Conservation (phyloP, 176 grass and related monocot genomes). For the Melocanna baccifera region DNA sequence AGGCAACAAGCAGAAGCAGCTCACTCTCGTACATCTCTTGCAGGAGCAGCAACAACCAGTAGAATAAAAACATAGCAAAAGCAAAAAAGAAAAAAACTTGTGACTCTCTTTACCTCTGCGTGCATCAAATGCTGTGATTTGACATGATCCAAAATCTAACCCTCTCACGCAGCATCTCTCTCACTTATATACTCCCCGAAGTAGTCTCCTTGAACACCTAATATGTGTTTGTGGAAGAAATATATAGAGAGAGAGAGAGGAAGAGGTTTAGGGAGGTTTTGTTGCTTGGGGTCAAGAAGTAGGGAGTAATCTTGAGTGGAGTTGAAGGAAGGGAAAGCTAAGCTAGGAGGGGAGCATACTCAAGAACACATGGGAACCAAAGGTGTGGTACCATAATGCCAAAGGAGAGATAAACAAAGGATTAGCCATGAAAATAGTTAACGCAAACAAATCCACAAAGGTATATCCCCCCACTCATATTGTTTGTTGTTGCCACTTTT, state of each 20-base stretch:
- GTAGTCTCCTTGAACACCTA: slow-evolving; percentile 18
- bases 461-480: slow-evolving; percentile 40
- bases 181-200: neutral
- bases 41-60: slow-evolving; percentile 1
- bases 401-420: slow-evolving; percentile 32
- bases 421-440: slow-evolving; percentile 45
- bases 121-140: slow-evolving; percentile 63
- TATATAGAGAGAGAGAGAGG: neutral
- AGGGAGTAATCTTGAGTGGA: slow-evolving; percentile 66
- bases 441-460: slow-evolving; percentile 49
- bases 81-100: neutral
- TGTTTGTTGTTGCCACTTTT: slow-evolving; percentile 33
- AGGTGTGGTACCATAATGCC: slow-evolving; percentile 36
- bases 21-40: slow-evolving; percentile 36
- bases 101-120: slow-evolving; percentile 41
- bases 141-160: slow-evolving; percentile 69
- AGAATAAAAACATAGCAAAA: slow-evolving; percentile 12
- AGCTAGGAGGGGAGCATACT: slow-evolving; percentile 43
- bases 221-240: neutral
- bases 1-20: slow-evolving; percentile 50
- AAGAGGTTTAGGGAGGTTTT: neutral
- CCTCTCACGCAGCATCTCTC: slow-evolving; percentile 23
- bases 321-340: slow-evolving; percentile 81
- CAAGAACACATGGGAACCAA: slow-evolving; percentile 61
- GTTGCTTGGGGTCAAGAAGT: slow-evolving; percentile 36